Conservation (phyloP, 257 asterid genomes). For the Solanum chmielewskii region DNA sequence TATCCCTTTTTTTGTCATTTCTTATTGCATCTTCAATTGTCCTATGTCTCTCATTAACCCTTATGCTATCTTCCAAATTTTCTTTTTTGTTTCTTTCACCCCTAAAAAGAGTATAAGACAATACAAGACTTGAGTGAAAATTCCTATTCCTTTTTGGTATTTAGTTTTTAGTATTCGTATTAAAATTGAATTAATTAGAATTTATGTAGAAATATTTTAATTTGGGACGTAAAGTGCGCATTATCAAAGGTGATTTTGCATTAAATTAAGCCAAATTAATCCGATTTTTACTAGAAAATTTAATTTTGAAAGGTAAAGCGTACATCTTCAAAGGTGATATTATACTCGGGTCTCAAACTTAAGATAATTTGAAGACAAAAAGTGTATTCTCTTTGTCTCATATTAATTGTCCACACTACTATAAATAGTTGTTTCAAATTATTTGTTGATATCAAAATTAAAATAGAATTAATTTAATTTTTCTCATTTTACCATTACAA, state of each 20-base stretch:
- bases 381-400: not conserved
- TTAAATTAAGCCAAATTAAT: not conserved
- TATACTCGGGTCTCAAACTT: not conserved
- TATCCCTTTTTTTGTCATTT: not conserved
- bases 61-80: not conserved
- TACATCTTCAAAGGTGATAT: not conserved
- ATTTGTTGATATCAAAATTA: not conserved
- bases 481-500: not conserved
- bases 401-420: not conserved
- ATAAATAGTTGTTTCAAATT: not conserved
- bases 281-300: fast-evolving
- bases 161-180: not conserved
- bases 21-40: not conserved
- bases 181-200: not conserved
- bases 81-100: not conserved
- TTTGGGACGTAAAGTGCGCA: not conserved
- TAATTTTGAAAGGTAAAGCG: not conserved
- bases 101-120: not conserved
- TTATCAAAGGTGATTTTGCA: not conserved
- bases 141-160: not conserved
- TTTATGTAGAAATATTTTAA: not conserved
- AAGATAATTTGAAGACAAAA: not conserved
- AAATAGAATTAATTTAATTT: too few species aligned
- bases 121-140: not conserved
- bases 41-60: not conserved